A percentile compares a stretch with the other conserved stretches of the same genome.
Evolutionary conservation across 768 basidiomycete genomes (phyloP).

Genomic region (Suillus luteus): DNA sequence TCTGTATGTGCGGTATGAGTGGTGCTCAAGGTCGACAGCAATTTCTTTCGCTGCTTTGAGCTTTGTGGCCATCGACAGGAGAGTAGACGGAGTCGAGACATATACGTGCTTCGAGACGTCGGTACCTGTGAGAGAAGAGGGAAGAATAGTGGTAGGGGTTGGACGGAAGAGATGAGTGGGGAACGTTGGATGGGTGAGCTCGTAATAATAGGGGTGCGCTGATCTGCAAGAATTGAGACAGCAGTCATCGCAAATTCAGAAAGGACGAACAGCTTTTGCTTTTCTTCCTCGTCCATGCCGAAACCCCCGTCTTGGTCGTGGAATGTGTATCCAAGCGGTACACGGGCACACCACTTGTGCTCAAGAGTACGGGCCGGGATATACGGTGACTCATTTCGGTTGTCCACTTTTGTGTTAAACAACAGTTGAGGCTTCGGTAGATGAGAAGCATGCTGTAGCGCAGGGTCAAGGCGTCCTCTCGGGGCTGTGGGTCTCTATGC

Average conservation of each 20-base stretch:
- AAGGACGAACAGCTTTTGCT: slow-evolving; percentile 19
- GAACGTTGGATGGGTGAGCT: slow-evolving; percentile 74
- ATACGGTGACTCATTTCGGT: slow-evolving; percentile 60
- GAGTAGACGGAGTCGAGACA: slow-evolving; percentile 57
- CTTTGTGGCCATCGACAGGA: slow-evolving; percentile 65
- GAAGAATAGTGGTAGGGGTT: slow-evolving; percentile 49
- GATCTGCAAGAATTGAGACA: slow-evolving; percentile 26
- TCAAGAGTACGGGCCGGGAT: slow-evolving; percentile 55
- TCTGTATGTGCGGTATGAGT: slow-evolving; percentile 79
- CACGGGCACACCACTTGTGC: slow-evolving; percentile 81
- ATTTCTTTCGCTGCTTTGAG: slow-evolving; percentile 74
- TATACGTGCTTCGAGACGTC: slow-evolving; percentile 65
- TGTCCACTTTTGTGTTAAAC: slow-evolving; percentile 65
- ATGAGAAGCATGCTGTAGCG: slow-evolving; percentile 72
- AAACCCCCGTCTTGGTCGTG: slow-evolving; percentile 33
- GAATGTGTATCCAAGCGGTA: slow-evolving; percentile 72
- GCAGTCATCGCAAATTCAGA: background rate
- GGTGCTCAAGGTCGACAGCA: slow-evolving; percentile 94
- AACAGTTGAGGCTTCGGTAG: slow-evolving; percentile 80
- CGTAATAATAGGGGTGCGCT: slow-evolving; percentile 83
- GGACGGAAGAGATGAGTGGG: slow-evolving; percentile 67
- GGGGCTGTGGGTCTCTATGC: slow-evolving; percentile 36
- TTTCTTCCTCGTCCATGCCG: slow-evolving; percentile 21
- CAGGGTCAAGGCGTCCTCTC: slow-evolving; percentile 54
- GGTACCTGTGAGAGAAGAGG: slow-evolving; percentile 46